These are phyloP conservation scores for Solanum sparsipilum DNA, from an alignment of 257 asterid genomes.

Conservation along the genomic window DNA sequence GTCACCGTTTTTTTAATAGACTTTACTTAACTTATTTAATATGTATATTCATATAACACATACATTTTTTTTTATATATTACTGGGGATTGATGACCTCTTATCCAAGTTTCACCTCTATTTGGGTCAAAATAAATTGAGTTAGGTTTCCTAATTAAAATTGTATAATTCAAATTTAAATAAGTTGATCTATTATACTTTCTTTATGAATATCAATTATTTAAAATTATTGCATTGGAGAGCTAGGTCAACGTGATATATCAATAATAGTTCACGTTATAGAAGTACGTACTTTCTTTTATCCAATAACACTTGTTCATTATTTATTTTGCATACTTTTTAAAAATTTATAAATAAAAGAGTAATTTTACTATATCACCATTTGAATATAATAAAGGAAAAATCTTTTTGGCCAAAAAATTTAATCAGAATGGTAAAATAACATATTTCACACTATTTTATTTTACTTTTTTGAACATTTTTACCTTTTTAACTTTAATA, in stretches of 20 bases:
- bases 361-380: too few relatives aligned
- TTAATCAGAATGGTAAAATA: too few relatives aligned
- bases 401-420: too few relatives aligned
- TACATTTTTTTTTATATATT: too few relatives aligned
- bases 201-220: not conserved
- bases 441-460: too few relatives aligned
- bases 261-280: not conserved
- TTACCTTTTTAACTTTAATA: too few relatives aligned
- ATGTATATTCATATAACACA: not conserved
- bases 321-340: rapidly evolving
- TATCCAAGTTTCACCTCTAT: not conserved
- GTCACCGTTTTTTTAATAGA: not conserved
- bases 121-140: not conserved
- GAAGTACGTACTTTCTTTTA: not conserved
- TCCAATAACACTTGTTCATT: too few relatives aligned
- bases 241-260: not conserved
- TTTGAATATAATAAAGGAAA: too few relatives aligned
- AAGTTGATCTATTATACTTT: not conserved
- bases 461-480: too few relatives aligned
- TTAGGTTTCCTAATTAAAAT: not conserved
- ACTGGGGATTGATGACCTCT: not conserved
- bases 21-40: not conserved
- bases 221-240: not conserved
- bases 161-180: too few relatives aligned
- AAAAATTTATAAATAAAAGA: too few relatives aligned